Conservation (phyloP, 805 yeast genomes). For the Spathaspora gorwiae region DNA sequence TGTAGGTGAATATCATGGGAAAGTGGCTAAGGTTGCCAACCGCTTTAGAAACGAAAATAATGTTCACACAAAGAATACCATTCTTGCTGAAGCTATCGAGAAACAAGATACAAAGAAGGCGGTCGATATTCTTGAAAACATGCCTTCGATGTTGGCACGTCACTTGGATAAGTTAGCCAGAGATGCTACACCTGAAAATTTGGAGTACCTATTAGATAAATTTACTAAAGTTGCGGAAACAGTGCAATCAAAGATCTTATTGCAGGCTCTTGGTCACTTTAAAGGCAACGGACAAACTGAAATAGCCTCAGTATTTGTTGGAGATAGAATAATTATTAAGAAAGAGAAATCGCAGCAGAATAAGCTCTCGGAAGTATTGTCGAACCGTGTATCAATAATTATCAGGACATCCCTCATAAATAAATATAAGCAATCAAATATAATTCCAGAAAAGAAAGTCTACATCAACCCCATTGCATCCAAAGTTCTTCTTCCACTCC, state of each 20-base stretch:
- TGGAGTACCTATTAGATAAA: neutral
- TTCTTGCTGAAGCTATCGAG: slow-evolving; percentile 6
- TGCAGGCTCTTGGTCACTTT: slow-evolving; percentile 9
- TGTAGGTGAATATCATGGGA: slow-evolving; percentile 9
- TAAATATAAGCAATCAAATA: neutral
- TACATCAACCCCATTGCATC: slow-evolving; percentile 2
- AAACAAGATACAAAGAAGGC: neutral
- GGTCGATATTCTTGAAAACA: neutral
- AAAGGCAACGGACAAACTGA: neutral
- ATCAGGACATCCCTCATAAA: neutral
- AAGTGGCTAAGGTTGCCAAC: slow-evolving; percentile 4
- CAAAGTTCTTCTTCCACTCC: slow-evolving; percentile 5
- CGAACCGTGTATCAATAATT: neutral
- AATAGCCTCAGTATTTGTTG: neutral
- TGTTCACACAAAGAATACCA: slow-evolving; percentile 7
- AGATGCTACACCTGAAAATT: neutral
- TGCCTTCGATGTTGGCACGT: slow-evolving; percentile 8
- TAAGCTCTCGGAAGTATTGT: neutral
- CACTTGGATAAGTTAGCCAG: slow-evolving; percentile 8
- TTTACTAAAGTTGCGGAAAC: neutral
- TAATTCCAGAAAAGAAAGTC: slow-evolving; percentile 1
- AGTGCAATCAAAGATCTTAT: slow-evolving; percentile 6
- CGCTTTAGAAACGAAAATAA: slow-evolving; percentile 7
- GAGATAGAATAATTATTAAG: neutral
- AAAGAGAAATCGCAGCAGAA: neutral